phyloP scores from a whole-genome alignment of 345 rosid species.

The Salix arbutifolia region DNA sequence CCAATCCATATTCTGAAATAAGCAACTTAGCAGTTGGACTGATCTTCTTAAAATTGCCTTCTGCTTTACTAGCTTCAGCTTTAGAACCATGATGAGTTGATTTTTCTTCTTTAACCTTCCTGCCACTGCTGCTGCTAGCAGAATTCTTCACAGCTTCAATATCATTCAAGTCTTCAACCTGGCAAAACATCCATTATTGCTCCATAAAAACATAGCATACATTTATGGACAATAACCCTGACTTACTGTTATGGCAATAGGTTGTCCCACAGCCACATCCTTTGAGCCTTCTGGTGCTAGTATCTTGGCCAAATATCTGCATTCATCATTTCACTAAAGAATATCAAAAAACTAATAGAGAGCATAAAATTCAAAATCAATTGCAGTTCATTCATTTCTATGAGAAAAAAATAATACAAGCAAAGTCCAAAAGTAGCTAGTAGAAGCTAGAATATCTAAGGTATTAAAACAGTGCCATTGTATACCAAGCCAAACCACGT shows the following conservation, averaged over 20 bases:
- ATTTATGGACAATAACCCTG: background rate
- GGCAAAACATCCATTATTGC: constrained; percentile 26
- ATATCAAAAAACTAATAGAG: background rate
- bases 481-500: background rate
- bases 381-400: background rate
- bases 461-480: too few species aligned
- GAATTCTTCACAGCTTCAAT: constrained; percentile 66
- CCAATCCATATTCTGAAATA: constrained; percentile 73
- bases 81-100: constrained; percentile 38
- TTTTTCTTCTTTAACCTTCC: constrained; percentile 41
- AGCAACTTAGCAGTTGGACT: constrained; percentile 87
- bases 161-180: constrained; percentile 87
- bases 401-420: background rate
- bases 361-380: background rate
- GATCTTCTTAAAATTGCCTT: constrained; percentile 59
- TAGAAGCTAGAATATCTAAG: too few species aligned
- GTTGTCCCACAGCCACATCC: constrained; percentile 66
- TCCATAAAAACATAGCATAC: too few species aligned
- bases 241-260: constrained; percentile 63
- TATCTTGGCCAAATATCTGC: constrained; percentile 68
- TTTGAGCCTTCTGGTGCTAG: constrained; percentile 63
- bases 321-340: constrained; percentile 14
- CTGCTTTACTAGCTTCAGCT: constrained; percentile 34
- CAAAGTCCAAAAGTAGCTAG: too few species aligned
- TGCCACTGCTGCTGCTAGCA: constrained; percentile 38